These are phyloP conservation scores for Macrophomina phaseolina DNA, from an alignment of 2,329 filamentous ascomycete species.

Conservation along the genomic window DNA sequence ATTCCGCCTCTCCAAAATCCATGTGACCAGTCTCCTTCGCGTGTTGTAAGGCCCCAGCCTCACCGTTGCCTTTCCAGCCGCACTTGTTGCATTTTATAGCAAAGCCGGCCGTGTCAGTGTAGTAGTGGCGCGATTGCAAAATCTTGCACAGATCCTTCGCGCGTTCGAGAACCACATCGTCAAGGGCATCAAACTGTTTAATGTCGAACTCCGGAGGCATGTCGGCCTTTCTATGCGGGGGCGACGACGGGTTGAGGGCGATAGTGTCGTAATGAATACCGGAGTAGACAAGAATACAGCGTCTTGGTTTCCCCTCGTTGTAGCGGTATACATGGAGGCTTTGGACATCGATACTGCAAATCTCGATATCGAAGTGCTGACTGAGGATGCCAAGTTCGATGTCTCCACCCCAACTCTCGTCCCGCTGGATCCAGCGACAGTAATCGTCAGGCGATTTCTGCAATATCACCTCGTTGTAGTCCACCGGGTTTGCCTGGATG, in stretches of 20 bases:
- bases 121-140: constrained; percentile 78
- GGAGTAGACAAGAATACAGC: constrained; percentile 85
- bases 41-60: constrained; percentile 67
- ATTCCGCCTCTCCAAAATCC: constrained; percentile 56
- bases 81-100: constrained; percentile 78
- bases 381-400: constrained; percentile 89
- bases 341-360: constrained; percentile 82
- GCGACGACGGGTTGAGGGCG: constrained; percentile 68
- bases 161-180: constrained; percentile 62
- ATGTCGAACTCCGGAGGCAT: constrained; percentile 77
- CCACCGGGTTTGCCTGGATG: constrained; percentile 74
- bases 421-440: constrained; percentile 78
- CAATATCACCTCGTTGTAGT: constrained; percentile 78
- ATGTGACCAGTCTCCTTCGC: constrained; percentile 65
- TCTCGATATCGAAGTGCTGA: constrained; percentile 83
- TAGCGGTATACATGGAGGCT: constrained; percentile 72
- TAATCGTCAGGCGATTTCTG: constrained; percentile 75
- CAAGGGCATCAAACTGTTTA: constrained; percentile 70
- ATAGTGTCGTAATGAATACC: constrained; percentile 95
- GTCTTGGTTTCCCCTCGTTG: constrained; percentile 72
- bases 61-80: constrained; percentile 70
- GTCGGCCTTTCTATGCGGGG: constrained; percentile 60
- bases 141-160: constrained; percentile 62
- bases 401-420: constrained; percentile 86
- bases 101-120: constrained; percentile 84